Conservation (phyloP, 768 basidiomycete species). For the Leccinellum luteum region DNA sequence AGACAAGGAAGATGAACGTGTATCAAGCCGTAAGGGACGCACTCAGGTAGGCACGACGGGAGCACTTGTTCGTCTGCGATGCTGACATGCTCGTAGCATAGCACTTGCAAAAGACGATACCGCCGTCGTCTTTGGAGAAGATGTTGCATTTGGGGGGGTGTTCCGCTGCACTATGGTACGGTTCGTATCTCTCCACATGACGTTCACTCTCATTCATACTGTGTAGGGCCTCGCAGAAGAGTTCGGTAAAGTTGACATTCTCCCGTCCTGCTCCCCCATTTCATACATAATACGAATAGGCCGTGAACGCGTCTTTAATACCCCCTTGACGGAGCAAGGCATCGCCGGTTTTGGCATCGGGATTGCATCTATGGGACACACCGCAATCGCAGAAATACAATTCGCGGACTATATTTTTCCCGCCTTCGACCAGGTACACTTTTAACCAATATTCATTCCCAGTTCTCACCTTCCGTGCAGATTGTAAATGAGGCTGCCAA, state of each 20-base stretch:
- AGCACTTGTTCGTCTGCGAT: not conserved
- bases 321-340: slow-evolving; percentile 88
- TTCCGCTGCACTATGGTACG: slow-evolving; percentile 90
- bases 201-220: not conserved
- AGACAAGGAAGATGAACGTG: slow-evolving; percentile 93
- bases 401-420: slow-evolving; percentile 92
- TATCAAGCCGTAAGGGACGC: slow-evolving; percentile 93
- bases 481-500: slow-evolving; percentile 96
- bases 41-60: slow-evolving; percentile 54
- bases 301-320: slow-evolving; percentile 92
- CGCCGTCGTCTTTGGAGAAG: slow-evolving; percentile 88
- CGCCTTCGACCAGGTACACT: slow-evolving; percentile 84
- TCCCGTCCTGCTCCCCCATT: not conserved
- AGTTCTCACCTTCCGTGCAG: slow-evolving; percentile 35
- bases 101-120: slow-evolving; percentile 82
- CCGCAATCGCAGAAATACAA: slow-evolving; percentile 92
- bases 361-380: slow-evolving; percentile 88
- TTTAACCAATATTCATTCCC: not conserved
- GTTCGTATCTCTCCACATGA: slow-evolving; percentile 12
- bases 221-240: slow-evolving; percentile 84
- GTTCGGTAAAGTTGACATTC: slow-evolving; percentile 57
- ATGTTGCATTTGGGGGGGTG: slow-evolving; percentile 92
- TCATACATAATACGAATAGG: slow-evolving; percentile 43
- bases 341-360: slow-evolving; percentile 96
- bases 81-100: slow-evolving; percentile 48